A percentile compares a stretch with the other conserved stretches of the same genome.
phyloP scores from a whole-genome alignment of 2,329 filamentous ascomycete species.

The Claviceps sp. region DNA sequence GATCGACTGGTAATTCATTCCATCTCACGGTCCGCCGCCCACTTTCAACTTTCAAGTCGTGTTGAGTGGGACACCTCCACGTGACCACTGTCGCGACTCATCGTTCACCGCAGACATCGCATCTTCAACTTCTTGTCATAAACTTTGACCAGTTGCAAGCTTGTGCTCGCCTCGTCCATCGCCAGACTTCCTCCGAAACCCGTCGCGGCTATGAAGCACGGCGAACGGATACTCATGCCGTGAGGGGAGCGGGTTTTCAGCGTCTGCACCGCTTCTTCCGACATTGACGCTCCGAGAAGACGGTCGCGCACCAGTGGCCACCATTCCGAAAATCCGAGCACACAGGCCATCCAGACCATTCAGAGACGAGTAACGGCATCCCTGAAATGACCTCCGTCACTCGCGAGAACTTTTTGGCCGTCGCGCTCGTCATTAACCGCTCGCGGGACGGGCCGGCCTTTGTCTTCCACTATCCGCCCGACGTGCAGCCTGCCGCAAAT shows the following conservation, averaged over 20 bases:
- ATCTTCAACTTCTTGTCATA: background rate
- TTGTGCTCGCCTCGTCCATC: background rate
- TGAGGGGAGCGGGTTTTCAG: background rate
- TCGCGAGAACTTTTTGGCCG: conserved; percentile 48
- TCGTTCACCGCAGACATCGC: background rate
- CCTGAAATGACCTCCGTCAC: conserved; percentile 34
- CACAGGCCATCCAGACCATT: background rate
- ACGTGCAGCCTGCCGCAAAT: conserved; percentile 26
- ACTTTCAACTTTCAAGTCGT: too few relatives aligned
- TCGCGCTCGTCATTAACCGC: conserved; percentile 61
- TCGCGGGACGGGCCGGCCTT: conserved; percentile 69
- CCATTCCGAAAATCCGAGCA: background rate
- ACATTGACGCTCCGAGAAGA: too few relatives aligned
- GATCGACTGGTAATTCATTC: too few relatives aligned
- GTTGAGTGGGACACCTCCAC: too few relatives aligned
- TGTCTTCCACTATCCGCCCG: conserved; percentile 79
- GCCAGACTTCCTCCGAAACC: background rate
- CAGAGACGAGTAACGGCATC: background rate
- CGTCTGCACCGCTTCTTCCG: too few relatives aligned
- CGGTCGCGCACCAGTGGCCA: too few relatives aligned
- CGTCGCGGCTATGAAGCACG: background rate
- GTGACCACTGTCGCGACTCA: too few relatives aligned
- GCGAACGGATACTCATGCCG: background rate
- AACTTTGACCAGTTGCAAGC: too few relatives aligned
- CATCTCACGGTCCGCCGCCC: too few relatives aligned